A percentile compares a stretch with the other conserved stretches of the same genome.
phyloP scores from a whole-genome alignment of 108 stramenopile species.

The Hondaea fermentalgiana region DNA sequence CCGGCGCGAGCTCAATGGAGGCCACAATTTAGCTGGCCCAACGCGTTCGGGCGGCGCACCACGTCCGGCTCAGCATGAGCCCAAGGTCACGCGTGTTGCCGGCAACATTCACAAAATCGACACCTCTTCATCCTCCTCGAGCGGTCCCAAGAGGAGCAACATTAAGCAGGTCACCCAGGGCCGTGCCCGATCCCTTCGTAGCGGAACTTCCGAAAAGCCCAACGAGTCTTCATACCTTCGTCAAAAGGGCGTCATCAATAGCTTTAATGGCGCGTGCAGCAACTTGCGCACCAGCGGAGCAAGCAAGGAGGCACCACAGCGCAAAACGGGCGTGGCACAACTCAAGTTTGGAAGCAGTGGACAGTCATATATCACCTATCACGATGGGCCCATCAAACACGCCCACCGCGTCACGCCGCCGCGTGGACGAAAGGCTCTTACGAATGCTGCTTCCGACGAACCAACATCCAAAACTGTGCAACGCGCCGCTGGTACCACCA shows the following conservation, averaged over 20 bases:
- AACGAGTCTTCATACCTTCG: conserved; percentile 12
- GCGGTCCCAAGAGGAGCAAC: neutral
- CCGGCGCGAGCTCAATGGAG: neutral
- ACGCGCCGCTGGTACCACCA: neutral
- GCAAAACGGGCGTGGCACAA: neutral
- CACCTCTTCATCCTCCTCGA: neutral
- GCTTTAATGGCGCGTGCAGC: neutral
- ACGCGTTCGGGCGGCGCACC: neutral
- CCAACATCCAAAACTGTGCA: neutral
- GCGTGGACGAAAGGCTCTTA: neutral
- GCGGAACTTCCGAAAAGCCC: neutral
- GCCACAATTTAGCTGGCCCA: neutral
- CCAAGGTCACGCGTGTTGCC: neutral
- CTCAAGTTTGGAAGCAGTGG: neutral
- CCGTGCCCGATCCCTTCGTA: neutral
- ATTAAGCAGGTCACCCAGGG: conserved; percentile 1
- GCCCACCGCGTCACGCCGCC: neutral
- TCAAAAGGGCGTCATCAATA: conserved; percentile 9
- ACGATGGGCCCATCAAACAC: neutral
- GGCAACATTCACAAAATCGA: neutral
- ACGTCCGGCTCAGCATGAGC: neutral
- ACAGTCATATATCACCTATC: neutral
- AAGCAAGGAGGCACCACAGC: neutral
- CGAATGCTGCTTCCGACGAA: neutral
- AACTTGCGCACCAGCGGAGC: neutral